Conservation (phyloP, 306 rosid species). For the Lathyrus aphaca region DNA sequence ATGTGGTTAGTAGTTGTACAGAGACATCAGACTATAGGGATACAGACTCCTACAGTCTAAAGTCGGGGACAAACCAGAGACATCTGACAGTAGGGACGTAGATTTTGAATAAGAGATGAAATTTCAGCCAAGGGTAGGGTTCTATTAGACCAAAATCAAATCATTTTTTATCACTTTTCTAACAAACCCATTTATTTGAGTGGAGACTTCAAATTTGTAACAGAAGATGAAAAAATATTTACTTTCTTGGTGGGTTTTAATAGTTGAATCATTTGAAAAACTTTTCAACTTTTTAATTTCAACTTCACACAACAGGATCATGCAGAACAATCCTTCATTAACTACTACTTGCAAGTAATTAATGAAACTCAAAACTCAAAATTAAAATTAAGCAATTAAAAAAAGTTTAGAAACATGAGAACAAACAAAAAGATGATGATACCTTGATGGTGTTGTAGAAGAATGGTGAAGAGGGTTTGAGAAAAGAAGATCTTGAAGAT, state of each 20-base stretch:
- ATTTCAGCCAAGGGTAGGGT: no score
- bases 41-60: no score
- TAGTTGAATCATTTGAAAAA: not conserved
- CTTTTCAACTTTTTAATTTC: constrained; percentile 12
- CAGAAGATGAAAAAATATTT: not conserved
- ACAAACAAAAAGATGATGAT: not conserved
- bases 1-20: no score
- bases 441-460: constrained; percentile 51
- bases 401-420: not conserved
- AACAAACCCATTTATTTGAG: constrained; percentile 31
- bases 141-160: not conserved
- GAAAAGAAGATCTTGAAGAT: constrained; percentile 44
- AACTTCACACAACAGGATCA: constrained; percentile 22
- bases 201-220: not conserved
- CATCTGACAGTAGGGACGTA: no score
- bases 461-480: constrained; percentile 40
- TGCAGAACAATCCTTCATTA: not conserved
- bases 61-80: no score
- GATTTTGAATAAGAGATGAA: no score
- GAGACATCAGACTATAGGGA: no score
- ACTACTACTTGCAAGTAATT: not conserved
- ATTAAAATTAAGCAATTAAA: not conserved
- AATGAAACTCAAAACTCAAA: constrained; percentile 10
- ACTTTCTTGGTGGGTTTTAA: constrained; percentile 27
- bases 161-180: not conserved